A percentile compares a stretch with the other conserved stretches of the same genome.
These are phyloP conservation scores for Candida germanica DNA, from an alignment of 805 yeast species.

Conservation along the genomic window DNA sequence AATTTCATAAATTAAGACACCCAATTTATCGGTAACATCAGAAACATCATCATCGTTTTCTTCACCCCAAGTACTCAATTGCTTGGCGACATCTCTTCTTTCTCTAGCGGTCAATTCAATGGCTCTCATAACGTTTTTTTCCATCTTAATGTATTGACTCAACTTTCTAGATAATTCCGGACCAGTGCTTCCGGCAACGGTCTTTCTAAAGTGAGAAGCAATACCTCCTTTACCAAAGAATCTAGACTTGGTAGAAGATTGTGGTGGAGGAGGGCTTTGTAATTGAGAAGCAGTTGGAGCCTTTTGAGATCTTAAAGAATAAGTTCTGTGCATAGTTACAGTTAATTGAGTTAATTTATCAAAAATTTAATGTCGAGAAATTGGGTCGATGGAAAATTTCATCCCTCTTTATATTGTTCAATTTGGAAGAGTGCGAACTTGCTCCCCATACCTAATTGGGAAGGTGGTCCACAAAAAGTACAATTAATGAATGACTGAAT, in stretches of 20 bases:
- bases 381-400: not conserved
- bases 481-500: not conserved
- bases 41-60: slow-evolving; percentile 96
- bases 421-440: not conserved
- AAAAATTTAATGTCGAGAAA: too few relatives aligned
- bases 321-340: slow-evolving; percentile 72
- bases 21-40: slow-evolving; percentile 95
- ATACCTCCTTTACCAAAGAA: slow-evolving; percentile 76
- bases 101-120: slow-evolving; percentile 91
- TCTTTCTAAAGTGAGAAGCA: slow-evolving; percentile 68
- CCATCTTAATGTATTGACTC: slow-evolving; percentile 90
- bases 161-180: slow-evolving; percentile 93
- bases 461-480: not conserved
- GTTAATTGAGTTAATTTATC: too few relatives aligned
- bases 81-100: slow-evolving; percentile 95
- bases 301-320: slow-evolving; percentile 72
- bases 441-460: not conserved
- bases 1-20: slow-evolving; percentile 91
- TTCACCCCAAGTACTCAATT: slow-evolving; percentile 96
- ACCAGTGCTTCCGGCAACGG: slow-evolving; percentile 87
- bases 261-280: slow-evolving; percentile 78
- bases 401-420: not conserved
- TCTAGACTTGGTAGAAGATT: slow-evolving; percentile 66
- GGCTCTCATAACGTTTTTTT: slow-evolving; percentile 92
- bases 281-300: slow-evolving; percentile 83